Conservation (phyloP, 2,329 filamentous ascomycete genomes). For the Epichloe coenophiala region DNA sequence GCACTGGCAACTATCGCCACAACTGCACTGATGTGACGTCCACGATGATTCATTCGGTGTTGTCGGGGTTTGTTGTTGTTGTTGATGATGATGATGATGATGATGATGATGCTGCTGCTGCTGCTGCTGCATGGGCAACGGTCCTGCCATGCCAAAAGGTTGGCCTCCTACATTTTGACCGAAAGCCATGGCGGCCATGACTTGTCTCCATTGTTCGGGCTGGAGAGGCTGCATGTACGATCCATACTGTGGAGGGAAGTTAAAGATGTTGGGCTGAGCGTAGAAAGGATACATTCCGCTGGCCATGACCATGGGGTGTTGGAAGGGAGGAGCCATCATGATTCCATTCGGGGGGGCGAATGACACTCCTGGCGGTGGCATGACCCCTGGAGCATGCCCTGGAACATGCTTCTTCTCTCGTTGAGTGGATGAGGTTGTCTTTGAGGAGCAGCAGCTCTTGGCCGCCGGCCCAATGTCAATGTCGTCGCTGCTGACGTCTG, state of each 20-base stretch:
- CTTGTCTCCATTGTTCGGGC: conserved; percentile 37
- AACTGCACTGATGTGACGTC: conserved; percentile 38
- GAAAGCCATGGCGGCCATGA: conserved; percentile 24
- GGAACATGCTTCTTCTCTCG: conserved; percentile 10
- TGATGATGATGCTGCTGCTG: not conserved
- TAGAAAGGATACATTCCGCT: conserved; percentile 28
- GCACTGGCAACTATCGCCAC: conserved; percentile 53
- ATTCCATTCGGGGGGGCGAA: conserved; percentile 14
- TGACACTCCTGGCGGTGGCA: conserved; percentile 9
- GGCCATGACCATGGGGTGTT: conserved; percentile 21
- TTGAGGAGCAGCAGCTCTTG: conserved; percentile 19
- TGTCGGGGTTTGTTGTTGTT: conserved; percentile 2
- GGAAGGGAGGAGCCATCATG: conserved; percentile 22
- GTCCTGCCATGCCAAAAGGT: conserved; percentile 13
- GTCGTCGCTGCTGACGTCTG: conserved; percentile 4
- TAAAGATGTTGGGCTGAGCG: conserved; percentile 32
- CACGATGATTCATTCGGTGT: conserved; percentile 12
- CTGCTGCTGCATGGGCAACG: conserved; percentile 10
- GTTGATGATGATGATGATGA: not conserved
- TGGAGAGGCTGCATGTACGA: conserved; percentile 42
- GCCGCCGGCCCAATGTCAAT: conserved; percentile 6
- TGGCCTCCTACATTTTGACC: not conserved
- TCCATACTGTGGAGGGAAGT: conserved; percentile 40
- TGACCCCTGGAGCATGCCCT: conserved; percentile 9
- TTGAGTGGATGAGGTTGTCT: conserved; percentile 5